Evolutionary conservation across 768 basidiomycete species (phyloP).

Genomic region (Dictyophora rubrovolvata): DNA sequence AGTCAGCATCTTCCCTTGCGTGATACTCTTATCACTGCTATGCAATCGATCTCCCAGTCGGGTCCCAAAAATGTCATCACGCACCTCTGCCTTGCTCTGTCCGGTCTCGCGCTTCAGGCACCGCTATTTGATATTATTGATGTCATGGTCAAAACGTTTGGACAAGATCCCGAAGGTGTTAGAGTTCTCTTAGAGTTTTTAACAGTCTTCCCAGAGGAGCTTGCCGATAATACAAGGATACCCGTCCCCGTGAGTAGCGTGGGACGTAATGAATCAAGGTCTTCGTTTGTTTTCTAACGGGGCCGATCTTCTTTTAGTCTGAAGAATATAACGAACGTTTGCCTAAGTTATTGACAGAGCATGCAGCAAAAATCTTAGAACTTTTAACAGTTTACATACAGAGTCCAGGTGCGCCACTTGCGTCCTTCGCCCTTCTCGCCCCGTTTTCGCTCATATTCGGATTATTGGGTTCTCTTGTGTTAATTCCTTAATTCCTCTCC

Average conservation of each 20-base stretch:
- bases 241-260: conserved; percentile 65
- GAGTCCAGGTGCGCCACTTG: conserved; percentile 57
- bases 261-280: background rate
- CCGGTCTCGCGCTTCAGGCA: conserved; percentile 85
- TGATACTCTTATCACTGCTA: conserved; percentile 74
- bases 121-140: conserved; percentile 76
- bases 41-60: conserved; percentile 53
- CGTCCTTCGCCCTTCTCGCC: background rate
- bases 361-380: conserved; percentile 62
- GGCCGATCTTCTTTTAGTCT: conserved; percentile 31
- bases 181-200: conserved; percentile 81
- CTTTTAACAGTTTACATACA: conserved; percentile 81
- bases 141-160: conserved; percentile 75
- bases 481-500: background rate
- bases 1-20: conserved; percentile 68
- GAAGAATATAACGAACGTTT: conserved; percentile 61
- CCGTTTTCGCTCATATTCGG: conserved; percentile 2
- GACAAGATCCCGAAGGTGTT: conserved; percentile 74
- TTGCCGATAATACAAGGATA: conserved; percentile 73
- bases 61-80: conserved; percentile 80
- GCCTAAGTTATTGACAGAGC: conserved; percentile 51
- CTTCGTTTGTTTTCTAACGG: background rate
- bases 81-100: conserved; percentile 82
- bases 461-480: background rate
- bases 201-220: conserved; percentile 84